phyloP scores from a whole-genome alignment of 768 basidiomycete genomes.

The Tricholoma flavovirens region DNA sequence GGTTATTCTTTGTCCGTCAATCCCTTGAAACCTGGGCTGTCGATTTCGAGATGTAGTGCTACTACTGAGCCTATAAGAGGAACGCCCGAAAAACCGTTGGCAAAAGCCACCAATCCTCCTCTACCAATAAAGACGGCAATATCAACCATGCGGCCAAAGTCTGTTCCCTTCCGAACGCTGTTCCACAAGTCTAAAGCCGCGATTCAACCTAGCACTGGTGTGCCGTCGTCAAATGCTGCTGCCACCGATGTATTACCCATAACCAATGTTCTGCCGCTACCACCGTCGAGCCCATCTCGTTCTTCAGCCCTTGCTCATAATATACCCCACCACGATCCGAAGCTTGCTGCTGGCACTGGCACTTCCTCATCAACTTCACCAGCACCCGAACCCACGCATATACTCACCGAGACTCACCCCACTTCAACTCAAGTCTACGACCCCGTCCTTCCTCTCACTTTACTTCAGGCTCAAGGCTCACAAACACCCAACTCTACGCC shows the following conservation, averaged over 20 bases:
- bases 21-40: not conserved
- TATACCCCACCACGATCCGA: not conserved
- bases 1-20: not conserved
- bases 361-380: not conserved
- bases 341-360: not conserved
- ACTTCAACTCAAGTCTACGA: not conserved
- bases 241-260: not conserved
- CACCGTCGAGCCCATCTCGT: not conserved
- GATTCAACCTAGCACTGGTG: not conserved
- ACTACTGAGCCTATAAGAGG: not conserved
- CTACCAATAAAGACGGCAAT: not conserved
- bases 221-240: not conserved
- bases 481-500: not conserved
- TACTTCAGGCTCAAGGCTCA: not conserved
- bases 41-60: not conserved
- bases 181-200: not conserved
- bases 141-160: not conserved
- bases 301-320: not conserved
- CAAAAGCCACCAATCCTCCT: not conserved
- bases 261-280: too few relatives aligned
- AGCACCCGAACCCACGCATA: not conserved
- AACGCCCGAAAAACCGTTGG: not conserved
- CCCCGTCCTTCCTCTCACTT: not conserved
- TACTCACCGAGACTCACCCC: not conserved
- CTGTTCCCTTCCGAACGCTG: not conserved